phyloP scores from a whole-genome alignment of 257 asterid genomes.

The Dorcoceras hygrometricum region DNA sequence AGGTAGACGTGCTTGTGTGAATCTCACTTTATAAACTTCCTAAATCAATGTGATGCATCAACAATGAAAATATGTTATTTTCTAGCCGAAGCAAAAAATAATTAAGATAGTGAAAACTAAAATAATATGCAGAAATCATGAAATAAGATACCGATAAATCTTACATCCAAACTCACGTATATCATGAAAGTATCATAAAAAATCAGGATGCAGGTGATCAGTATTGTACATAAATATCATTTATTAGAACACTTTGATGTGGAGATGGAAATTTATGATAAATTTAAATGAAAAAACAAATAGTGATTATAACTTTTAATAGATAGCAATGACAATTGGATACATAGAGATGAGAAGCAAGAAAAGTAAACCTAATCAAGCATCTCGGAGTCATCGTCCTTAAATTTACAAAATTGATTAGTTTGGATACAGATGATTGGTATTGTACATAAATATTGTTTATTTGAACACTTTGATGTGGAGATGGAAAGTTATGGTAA shows the following conservation, averaged over 20 bases:
- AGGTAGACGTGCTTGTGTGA: background rate
- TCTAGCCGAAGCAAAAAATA: background rate
- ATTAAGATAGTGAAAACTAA: background rate
- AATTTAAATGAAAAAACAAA: background rate
- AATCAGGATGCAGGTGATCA: background rate
- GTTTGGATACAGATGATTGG: background rate
- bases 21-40: background rate
- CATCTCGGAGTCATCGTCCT: too few species aligned
- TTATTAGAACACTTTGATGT: background rate
- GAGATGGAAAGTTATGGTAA: background rate
- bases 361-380: too few species aligned
- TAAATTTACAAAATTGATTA: too few species aligned
- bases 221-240: background rate
- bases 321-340: too few species aligned
- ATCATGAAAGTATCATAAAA: too few species aligned
- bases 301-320: background rate
- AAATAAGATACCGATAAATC: background rate
- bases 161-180: background rate
- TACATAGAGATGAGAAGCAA: too few species aligned
- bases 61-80: background rate
- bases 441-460: background rate
- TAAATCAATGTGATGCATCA: background rate
- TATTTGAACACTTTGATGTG: background rate
- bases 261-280: background rate
- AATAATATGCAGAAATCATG: too few species aligned